phyloP scores from a whole-genome alignment of 139 green algal species.

The Asterochloris sp. region DNA sequence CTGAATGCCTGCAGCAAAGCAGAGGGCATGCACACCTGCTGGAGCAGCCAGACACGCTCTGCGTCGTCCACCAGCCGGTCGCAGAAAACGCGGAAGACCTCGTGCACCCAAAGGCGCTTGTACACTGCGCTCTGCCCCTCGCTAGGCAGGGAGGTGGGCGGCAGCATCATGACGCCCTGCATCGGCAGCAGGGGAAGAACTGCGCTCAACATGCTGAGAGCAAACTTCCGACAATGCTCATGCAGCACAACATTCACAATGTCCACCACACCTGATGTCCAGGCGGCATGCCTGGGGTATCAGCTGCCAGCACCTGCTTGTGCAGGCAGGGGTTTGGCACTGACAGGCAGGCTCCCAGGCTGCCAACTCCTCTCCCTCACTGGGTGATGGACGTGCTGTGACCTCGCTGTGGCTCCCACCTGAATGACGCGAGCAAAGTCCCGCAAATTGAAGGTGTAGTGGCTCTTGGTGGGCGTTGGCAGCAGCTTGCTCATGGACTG shows the following conservation, averaged over 20 bases:
- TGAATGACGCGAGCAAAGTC: constrained; percentile 75
- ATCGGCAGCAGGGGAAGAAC: background rate
- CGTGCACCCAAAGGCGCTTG: constrained; percentile 76
- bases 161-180: constrained; percentile 60
- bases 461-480: constrained; percentile 72
- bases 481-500: constrained; percentile 59
- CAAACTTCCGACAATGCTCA: too few species aligned
- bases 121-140: constrained; percentile 27
- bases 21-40: constrained; percentile 26
- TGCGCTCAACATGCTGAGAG: background rate
- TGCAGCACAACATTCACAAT: background rate
- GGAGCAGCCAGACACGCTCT: constrained; percentile 64
- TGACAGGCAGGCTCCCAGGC: too few species aligned
- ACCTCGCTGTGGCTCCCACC: background rate
- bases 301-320: background rate
- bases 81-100: constrained; percentile 72
- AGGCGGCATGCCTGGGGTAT: background rate
- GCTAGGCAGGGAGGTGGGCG: constrained; percentile 16
- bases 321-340: background rate
- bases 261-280: background rate
- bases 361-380: too few species aligned
- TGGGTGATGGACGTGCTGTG: too few species aligned
- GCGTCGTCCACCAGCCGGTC: constrained; percentile 67
- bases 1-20: background rate
- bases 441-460: constrained; percentile 84